These are phyloP conservation scores for Sechiopsis laciniata DNA, from an alignment of 306 rosid species.

Conservation along the genomic window DNA sequence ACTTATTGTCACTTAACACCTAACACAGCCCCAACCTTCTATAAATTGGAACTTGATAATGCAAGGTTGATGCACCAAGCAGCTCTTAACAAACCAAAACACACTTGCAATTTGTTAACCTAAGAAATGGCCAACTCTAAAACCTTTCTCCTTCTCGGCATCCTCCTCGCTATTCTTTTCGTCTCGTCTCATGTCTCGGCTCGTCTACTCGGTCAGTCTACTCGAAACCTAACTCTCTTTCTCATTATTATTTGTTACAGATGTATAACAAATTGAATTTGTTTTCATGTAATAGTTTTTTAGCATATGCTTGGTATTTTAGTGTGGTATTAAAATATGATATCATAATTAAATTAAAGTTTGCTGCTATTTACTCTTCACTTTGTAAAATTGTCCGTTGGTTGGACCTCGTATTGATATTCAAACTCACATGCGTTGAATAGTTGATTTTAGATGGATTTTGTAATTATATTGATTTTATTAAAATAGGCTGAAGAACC, in stretches of 20 bases:
- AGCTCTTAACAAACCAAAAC: background rate
- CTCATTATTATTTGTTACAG: background rate
- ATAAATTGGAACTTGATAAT: background rate
- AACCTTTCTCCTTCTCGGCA: background rate
- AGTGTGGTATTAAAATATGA: background rate
- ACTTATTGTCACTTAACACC: background rate
- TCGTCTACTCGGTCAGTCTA: slow-evolving; percentile 9
- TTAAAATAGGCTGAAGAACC: no score
- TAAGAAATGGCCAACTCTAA: slow-evolving; percentile 14
- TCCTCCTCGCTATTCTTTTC: slow-evolving; percentile 15
- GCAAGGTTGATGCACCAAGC: background rate
- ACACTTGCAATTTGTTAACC: background rate
- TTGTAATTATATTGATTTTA: no score
- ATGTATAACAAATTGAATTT: background rate
- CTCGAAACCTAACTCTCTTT: background rate
- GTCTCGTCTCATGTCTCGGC: slow-evolving; percentile 2
- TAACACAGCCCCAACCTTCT: background rate
- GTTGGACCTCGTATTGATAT: no score
- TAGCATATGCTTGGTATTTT: background rate
- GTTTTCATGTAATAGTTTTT: background rate
- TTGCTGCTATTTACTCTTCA: background rate
- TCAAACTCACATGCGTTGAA: no score
- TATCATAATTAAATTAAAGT: background rate
- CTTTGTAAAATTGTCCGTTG: background rate
- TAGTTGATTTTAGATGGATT: no score